phyloP scores from a whole-genome alignment of 2,329 filamentous ascomycete species.

The Aureobasidium vineae region DNA sequence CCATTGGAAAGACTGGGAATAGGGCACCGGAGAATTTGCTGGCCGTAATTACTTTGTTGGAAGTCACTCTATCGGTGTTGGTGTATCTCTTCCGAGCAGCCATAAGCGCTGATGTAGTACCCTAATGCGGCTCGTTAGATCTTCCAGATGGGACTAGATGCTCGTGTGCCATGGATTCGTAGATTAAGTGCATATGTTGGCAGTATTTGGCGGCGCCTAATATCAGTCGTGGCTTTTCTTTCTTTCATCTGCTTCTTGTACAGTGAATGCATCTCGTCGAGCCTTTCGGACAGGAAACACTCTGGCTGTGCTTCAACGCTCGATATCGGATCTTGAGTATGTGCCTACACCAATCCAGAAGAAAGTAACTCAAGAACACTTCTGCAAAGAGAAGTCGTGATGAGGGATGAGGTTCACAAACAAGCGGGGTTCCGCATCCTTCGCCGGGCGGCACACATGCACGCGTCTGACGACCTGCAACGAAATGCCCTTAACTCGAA shows the following conservation, averaged over 20 bases:
- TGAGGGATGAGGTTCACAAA: constrained; percentile 7
- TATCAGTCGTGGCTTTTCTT: not conserved
- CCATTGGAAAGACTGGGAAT: not conserved
- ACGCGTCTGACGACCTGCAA: not conserved
- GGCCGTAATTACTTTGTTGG: not conserved
- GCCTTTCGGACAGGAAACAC: not conserved
- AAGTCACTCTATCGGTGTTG: not conserved
- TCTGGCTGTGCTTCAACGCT: not conserved
- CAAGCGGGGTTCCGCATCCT: constrained; percentile 8
- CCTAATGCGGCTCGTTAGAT: constrained; percentile 9
- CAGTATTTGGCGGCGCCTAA: constrained; percentile 16
- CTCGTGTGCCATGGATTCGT: not conserved
- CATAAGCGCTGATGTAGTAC: constrained; percentile 8
- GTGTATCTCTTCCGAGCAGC: not conserved
- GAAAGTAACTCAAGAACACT: not conserved
- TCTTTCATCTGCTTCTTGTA: not conserved
- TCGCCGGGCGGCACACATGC: not conserved
- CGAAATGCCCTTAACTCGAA: not conserved
- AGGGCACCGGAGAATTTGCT: not conserved
- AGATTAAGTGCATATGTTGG: constrained; percentile 20
- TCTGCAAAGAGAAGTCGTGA: not conserved
- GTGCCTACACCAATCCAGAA: not conserved
- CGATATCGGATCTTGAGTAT: not conserved
- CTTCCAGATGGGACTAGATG: constrained; percentile 16
- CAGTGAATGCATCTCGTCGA: not conserved